These are phyloP conservation scores for Arachis stenosperma DNA, from an alignment of 306 rosid species.

Conservation along the genomic window DNA sequence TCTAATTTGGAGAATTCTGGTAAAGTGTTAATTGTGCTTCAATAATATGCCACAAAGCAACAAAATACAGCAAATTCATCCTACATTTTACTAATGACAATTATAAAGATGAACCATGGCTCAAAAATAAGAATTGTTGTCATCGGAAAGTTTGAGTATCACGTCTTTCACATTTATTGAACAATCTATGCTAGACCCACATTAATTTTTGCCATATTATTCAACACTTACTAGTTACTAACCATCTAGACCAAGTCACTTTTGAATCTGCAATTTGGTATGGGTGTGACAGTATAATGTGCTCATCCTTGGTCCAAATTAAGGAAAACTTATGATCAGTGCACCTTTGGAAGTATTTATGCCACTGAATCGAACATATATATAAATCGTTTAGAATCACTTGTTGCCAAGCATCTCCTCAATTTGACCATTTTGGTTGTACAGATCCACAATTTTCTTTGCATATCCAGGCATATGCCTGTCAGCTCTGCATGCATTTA, in stretches of 20 bases:
- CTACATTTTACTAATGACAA: conserved; percentile 8
- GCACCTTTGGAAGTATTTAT: conserved; percentile 23
- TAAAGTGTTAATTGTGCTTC: background rate
- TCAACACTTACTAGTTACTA: background rate
- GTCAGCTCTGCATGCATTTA: conserved; percentile 74
- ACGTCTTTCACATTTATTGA: background rate
- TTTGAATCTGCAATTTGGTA: conserved; percentile 6
- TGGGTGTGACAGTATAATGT: background rate
- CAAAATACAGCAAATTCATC: background rate
- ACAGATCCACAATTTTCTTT: conserved; percentile 81
- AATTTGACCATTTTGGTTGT: conserved; percentile 89
- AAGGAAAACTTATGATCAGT: background rate
- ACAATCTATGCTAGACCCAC: conserved; percentile 2
- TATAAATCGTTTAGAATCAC: conserved; percentile 31
- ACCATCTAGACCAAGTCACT: conserved; percentile 18
- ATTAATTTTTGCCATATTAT: background rate
- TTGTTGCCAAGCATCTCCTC: conserved; percentile 67
- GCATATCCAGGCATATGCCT: conserved; percentile 84
- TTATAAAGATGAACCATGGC: background rate
- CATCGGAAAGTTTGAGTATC: background rate
- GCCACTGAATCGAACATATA: conserved; percentile 12
- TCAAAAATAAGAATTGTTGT: background rate
- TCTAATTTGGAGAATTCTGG: no score
- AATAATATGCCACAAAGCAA: background rate
- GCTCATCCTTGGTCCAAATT: conserved; percentile 20